phyloP scores from a whole-genome alignment of 208 protist genomes.

The Angomonas ambiguus region DNA sequence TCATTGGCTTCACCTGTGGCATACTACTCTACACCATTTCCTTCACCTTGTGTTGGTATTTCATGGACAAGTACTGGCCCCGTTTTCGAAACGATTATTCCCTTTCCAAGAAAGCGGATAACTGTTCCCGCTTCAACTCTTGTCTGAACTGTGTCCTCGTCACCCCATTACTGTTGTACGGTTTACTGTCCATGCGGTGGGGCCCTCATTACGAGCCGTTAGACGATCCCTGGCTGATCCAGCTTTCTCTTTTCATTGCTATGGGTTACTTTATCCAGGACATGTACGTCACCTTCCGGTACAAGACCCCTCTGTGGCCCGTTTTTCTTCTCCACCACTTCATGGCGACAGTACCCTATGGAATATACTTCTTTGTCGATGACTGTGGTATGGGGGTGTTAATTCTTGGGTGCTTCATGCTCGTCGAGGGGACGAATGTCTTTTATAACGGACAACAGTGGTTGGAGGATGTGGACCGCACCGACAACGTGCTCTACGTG shows the following conservation, averaged over 20 bases:
- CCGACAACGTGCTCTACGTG: slow-evolving; percentile 12
- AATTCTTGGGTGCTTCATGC: slow-evolving; percentile 37
- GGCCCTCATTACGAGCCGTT: slow-evolving; percentile 26
- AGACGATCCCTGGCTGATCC: slow-evolving; percentile 23
- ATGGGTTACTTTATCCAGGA: slow-evolving; percentile 48
- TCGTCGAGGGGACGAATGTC: slow-evolving; percentile 54
- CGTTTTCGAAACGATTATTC: slow-evolving; percentile 21
- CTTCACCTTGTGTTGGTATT: slow-evolving; percentile 23
- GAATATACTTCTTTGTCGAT: slow-evolving; percentile 31
- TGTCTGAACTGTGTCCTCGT: slow-evolving; percentile 35
- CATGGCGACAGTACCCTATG: slow-evolving; percentile 39
- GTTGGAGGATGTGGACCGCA: slow-evolving; percentile 29
- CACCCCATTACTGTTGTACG: slow-evolving; percentile 27
- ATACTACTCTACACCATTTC: slow-evolving; percentile 24
- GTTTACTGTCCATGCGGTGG: slow-evolving; percentile 34
- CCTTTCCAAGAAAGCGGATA: slow-evolving; percentile 23
- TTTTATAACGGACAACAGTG: slow-evolving; percentile 28
- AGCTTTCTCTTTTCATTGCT: slow-evolving; percentile 26
- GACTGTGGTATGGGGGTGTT: slow-evolving; percentile 35
- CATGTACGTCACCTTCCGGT: slow-evolving; percentile 22
- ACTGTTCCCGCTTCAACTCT: slow-evolving; percentile 36
- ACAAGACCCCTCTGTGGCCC: slow-evolving; percentile 28
- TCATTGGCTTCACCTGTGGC: slow-evolving; percentile 15
- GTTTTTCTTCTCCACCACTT: slow-evolving; percentile 37
- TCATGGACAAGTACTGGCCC: slow-evolving; percentile 25